Conservation (phyloP, 495 filamentous ascomycete genomes). For the Schizothecium vesticola region DNA sequence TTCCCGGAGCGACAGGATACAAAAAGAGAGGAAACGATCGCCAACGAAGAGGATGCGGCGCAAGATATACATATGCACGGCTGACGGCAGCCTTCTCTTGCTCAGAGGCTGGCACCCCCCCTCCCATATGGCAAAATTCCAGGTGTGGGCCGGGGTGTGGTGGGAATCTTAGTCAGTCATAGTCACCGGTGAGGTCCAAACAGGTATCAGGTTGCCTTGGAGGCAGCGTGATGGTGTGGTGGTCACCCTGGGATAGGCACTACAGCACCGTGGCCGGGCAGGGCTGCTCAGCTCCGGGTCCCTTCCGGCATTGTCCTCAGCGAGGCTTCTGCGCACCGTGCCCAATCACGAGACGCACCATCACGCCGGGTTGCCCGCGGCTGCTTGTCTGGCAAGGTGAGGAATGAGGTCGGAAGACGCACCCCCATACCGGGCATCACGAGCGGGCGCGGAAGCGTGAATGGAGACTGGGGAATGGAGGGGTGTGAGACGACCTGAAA, state of each 20-base stretch:
- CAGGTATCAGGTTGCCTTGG: conserved; percentile 18
- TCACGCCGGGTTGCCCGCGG: neutral
- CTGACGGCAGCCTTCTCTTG: neutral
- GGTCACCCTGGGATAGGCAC: conserved; percentile 10
- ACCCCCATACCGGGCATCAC: neutral
- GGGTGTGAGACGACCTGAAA: neutral
- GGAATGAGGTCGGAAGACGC: neutral
- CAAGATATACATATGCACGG: neutral
- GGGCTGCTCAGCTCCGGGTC: neutral
- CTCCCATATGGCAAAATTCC: conserved; percentile 2
- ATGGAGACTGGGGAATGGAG: neutral
- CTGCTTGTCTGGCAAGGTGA: neutral
- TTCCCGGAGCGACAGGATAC: conserved; percentile 9
- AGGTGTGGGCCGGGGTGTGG: conserved; percentile 7
- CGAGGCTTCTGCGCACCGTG: neutral
- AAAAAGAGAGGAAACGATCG: conserved; percentile 3
- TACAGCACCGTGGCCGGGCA: conserved; percentile 19
- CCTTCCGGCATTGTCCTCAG: neutral
- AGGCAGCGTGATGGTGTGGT: conserved; percentile 16
- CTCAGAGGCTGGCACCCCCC: conserved; percentile 6
- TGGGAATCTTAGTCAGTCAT: conserved; percentile 9
- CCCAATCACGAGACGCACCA: neutral
- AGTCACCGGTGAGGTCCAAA: conserved; percentile 22
- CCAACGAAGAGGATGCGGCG: neutral
- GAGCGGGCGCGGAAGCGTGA: neutral